A percentile compares a stretch with the other conserved stretches of the same genome.
phyloP scores from a whole-genome alignment of 2,329 filamentous ascomycete genomes.

The Phaeosphaeria sp. region DNA sequence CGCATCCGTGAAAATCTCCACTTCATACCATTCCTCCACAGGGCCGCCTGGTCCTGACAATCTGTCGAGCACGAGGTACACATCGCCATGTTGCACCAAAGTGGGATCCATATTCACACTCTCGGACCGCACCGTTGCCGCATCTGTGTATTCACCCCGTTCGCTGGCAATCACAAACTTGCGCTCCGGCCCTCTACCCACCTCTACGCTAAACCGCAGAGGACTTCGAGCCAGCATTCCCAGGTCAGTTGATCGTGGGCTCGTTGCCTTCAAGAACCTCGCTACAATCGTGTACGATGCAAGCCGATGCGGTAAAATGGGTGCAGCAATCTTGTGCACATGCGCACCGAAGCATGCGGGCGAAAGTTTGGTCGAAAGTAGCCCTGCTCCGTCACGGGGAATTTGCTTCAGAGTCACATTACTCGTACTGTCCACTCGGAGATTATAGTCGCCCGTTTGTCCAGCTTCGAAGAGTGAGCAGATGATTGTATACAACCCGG shows the following conservation, averaged over 20 bases:
- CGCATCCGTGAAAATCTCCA: slow-evolving; percentile 56
- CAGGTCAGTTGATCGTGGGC: slow-evolving; percentile 33
- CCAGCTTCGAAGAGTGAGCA: slow-evolving; percentile 89
- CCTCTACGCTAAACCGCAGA: slow-evolving; percentile 75
- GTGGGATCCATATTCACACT: slow-evolving; percentile 77
- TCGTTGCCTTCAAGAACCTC: slow-evolving; percentile 48
- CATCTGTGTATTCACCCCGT: slow-evolving; percentile 78
- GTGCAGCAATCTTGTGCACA: slow-evolving; percentile 61
- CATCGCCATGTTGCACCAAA: slow-evolving; percentile 60
- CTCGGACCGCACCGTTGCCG: slow-evolving; percentile 68
- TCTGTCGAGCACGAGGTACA: slow-evolving; percentile 84
- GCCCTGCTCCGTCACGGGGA: slow-evolving; percentile 76
- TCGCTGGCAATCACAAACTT: slow-evolving; percentile 68
- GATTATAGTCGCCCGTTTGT: slow-evolving; percentile 74
- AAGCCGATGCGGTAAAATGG: slow-evolving; percentile 60
- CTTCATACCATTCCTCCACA: slow-evolving; percentile 58
- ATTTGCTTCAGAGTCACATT: slow-evolving; percentile 66
- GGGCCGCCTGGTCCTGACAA: slow-evolving; percentile 65
- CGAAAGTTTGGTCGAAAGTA: slow-evolving; percentile 66
- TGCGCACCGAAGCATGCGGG: slow-evolving; percentile 59
- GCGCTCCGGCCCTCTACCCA: slow-evolving; percentile 73
- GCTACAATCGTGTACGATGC: slow-evolving; percentile 67
- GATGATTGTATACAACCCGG: slow-evolving; percentile 83
- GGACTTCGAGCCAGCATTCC: slow-evolving; percentile 51
- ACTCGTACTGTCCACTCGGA: slow-evolving; percentile 73